Evolutionary conservation across 371 early-diverging fungal species (phyloP).

Genomic region (Lichtheimia hyalospora): DNA sequence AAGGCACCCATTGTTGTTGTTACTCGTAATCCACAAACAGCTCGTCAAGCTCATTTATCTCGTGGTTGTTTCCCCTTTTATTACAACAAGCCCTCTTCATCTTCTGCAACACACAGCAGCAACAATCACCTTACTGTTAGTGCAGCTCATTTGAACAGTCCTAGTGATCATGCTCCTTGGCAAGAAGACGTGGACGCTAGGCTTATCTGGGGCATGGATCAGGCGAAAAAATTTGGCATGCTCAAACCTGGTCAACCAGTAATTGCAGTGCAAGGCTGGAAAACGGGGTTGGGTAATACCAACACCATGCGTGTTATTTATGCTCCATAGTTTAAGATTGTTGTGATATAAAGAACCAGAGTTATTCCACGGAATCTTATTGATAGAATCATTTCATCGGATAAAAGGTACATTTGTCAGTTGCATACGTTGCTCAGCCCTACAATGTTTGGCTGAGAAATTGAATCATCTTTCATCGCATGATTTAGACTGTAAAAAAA

Average conservation of each 20-base stretch:
- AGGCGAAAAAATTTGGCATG: conserved; percentile 62
- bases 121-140: conserved; percentile 21
- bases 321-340: conserved; percentile 22
- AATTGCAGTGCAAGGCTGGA: conserved; percentile 74
- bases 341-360: too few species aligned
- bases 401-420: too few species aligned
- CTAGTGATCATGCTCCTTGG: conserved; percentile 63
- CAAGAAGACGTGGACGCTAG: conserved; percentile 85
- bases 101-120: conserved; percentile 18
- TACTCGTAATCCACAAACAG: conserved; percentile 80
- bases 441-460: too few species aligned
- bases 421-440: too few species aligned
- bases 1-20: conserved; percentile 89
- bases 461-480: too few species aligned
- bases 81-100: conserved; percentile 62
- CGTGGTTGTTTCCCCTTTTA: conserved; percentile 94
- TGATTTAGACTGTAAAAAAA: too few species aligned
- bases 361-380: too few species aligned
- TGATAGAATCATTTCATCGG: too few species aligned
- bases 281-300: conserved; percentile 82
- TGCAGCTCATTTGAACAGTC: conserved; percentile 18
- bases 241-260: conserved; percentile 61
- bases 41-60: conserved; percentile 84
- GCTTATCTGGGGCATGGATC: conserved; percentile 76
- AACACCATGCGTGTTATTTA: conserved; percentile 80